Base-by-base conservation (phyloP, 2,329 filamentous ascomycete species). In the Aspergillus piperis region DNA sequence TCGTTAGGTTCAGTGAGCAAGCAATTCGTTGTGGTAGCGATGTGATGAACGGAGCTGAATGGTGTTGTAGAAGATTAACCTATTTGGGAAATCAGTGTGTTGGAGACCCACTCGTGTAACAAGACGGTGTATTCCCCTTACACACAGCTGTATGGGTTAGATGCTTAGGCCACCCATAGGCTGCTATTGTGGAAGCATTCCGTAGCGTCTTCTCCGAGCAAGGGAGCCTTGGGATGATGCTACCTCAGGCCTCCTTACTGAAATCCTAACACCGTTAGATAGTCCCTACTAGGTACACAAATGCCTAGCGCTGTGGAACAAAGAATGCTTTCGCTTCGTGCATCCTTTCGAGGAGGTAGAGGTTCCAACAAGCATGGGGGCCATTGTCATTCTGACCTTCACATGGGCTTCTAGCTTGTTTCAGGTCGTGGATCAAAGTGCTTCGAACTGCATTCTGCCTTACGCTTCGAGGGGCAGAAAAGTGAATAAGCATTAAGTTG, bases 341-440 rank as follows among this genome's bases (percentile, higher is more conserved):
- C 23, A 25, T 39, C 27, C 39, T 32, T 36, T 7, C 53, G 11
- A 10, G 19, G 17, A 44, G 13, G 39, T 10, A 8, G 30, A 13
- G 19, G 19, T 17, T 0, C 39, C 39, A 42, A 15, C 17, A n/a
- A 44, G 30, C 52, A 47, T 36, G 44, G 52, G 11, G 23, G n/a
- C 38, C 52, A 25, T 44, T 3, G 17, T 17, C 39, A 32, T 27
- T 32, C 44, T 17, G 21, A 25, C 19, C 36, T 55, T 23, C 53
- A 41, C 55, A 39, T 21, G 39, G 42, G 30, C 41, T 36, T 23
- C 50, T 62, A 57, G 57, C 49, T 54, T 57, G 57, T 62, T 62
- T 62, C 60, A 62, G 50, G 23, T 39, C 19, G 60, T n/a, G 21
- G 57, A 60, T 60, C 60, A 57, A 38, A 19, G 41, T 44, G 30